Evolutionary conservation across 2,329 filamentous ascomycete genomes (phyloP).

Genomic region (Pyrenochaeta sp.): DNA sequence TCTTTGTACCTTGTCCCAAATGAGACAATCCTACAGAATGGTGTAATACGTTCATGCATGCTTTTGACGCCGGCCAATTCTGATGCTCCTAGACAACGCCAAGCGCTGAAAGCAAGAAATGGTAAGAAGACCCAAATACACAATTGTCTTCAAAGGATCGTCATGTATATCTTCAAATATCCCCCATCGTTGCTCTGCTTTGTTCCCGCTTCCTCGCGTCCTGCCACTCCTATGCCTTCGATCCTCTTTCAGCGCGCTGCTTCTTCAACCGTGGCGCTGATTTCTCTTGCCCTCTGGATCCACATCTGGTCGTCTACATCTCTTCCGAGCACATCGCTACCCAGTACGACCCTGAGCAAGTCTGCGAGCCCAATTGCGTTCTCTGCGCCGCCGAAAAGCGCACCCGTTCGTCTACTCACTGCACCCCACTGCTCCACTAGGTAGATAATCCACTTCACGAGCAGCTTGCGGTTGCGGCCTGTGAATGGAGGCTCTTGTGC

Average conservation of each 20-base stretch:
- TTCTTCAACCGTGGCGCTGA: conserved; percentile 39
- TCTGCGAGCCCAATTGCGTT: conserved; percentile 59
- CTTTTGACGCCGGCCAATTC: conserved; percentile 30
- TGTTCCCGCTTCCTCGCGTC: background rate
- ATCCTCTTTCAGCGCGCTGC: conserved; percentile 30
- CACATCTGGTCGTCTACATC: conserved; percentile 47
- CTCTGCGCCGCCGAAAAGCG: conserved; percentile 67
- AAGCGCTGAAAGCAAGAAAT: conserved; percentile 32
- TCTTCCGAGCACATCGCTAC: conserved; percentile 51
- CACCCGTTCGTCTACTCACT: conserved; percentile 61
- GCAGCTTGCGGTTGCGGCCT: conserved; percentile 61
- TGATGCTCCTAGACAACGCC: conserved; percentile 41
- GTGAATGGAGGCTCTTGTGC: conserved; percentile 71
- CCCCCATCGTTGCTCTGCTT: background rate
- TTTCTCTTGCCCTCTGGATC: conserved; percentile 38
- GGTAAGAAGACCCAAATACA: conserved; percentile 20
- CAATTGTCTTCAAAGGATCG: conserved; percentile 1
- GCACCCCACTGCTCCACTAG: conserved; percentile 68
- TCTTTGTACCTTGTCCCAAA: background rate
- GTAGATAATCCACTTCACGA: conserved; percentile 70
- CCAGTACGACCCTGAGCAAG: conserved; percentile 52
- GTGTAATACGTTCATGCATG: conserved; percentile 22
- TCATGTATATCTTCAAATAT: conserved; percentile 2
- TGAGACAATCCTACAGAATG: conserved; percentile 18
- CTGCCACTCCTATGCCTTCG: too few species aligned